phyloP scores from a whole-genome alignment of 225 moss, liverwort and hornwort genomes.

The Straminergon stramineum region DNA sequence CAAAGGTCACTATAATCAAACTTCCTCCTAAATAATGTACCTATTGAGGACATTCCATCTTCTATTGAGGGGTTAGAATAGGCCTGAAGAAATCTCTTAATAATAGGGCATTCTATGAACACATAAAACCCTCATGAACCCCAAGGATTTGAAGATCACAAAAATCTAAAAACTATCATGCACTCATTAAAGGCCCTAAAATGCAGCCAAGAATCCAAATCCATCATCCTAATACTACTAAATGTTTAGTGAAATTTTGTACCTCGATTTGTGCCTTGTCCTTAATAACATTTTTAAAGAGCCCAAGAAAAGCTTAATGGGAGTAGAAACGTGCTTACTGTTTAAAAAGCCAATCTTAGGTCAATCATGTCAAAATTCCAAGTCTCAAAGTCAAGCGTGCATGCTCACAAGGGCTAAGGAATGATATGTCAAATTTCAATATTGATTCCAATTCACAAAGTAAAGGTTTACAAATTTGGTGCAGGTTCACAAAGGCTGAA shows the following conservation, averaged over 20 bases:
- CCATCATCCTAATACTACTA: neutral
- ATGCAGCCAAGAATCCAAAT: neutral
- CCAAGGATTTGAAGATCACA: neutral
- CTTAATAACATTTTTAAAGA: neutral
- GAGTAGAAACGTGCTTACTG: neutral
- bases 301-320: neutral
- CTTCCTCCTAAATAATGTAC: neutral
- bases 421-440: neutral
- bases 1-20: neutral
- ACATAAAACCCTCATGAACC: neutral
- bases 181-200: neutral
- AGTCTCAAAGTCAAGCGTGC: neutral
- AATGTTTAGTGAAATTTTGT: neutral
- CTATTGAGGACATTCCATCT: fast-evolving
- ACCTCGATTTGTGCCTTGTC: neutral
- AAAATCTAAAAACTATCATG: neutral
- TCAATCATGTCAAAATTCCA: neutral
- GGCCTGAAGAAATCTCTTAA: neutral
- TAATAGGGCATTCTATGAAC: fast-evolving
- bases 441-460: neutral
- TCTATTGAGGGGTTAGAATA: neutral
- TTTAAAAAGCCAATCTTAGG: neutral
- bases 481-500: neutral
- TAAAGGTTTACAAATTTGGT: neutral
- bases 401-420: neutral